Conservation (phyloP, 2,329 filamentous ascomycete species). For the Diatrype stigma region DNA sequence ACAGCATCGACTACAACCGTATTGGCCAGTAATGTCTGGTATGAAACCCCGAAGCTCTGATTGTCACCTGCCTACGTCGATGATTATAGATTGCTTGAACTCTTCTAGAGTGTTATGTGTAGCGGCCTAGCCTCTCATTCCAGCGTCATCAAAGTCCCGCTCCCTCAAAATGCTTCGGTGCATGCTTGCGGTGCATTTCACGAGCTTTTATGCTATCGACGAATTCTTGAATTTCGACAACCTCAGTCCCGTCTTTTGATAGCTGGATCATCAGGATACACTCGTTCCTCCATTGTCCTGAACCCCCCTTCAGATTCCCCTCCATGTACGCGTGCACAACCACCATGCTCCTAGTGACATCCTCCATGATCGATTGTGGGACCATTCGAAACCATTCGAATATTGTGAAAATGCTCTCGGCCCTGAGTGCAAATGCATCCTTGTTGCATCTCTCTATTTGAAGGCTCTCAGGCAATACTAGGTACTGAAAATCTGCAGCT, state of each 20-base stretch:
- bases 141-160: too few relatives aligned
- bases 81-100: too few relatives aligned
- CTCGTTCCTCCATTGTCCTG: constrained; percentile 26
- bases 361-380: constrained; percentile 30
- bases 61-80: too few relatives aligned
- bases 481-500: constrained; percentile 34
- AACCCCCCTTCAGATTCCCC: constrained; percentile 20
- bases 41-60: too few relatives aligned
- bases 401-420: constrained; percentile 34
- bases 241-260: constrained; percentile 20
- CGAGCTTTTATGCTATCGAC: constrained; percentile 37
- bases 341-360: constrained; percentile 28
- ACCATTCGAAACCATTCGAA: constrained; percentile 38
- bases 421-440: constrained; percentile 34
- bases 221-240: constrained; percentile 32
- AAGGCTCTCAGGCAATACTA: constrained; percentile 35
- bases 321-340: constrained; percentile 34
- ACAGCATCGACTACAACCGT: too few relatives aligned
- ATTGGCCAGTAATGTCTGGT: too few relatives aligned
- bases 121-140: too few relatives aligned
- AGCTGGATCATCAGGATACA: constrained; percentile 30
- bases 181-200: constrained; percentile 28
- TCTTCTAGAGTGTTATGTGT: too few relatives aligned
- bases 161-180: too few relatives aligned
- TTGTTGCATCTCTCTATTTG: constrained; percentile 31